Evolutionary conservation across 2,329 filamentous ascomycete species (phyloP).

Genomic region (Metarhizium album): DNA sequence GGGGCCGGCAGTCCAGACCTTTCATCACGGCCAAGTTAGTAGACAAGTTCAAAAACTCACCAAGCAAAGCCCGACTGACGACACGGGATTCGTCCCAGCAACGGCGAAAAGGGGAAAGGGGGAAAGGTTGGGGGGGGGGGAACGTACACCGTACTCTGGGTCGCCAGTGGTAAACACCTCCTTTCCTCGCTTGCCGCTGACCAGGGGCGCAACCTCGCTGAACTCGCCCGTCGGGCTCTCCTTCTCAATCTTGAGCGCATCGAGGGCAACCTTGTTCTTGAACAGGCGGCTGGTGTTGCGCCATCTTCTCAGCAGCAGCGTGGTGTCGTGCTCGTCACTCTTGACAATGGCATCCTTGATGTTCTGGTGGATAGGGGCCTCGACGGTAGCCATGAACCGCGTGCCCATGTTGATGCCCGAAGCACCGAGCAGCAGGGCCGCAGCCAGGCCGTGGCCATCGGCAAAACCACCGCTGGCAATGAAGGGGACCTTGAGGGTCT

Average conservation of each 20-base stretch:
- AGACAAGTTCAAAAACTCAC: no score
- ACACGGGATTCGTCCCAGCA: neutral
- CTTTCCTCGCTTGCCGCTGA: conserved; percentile 82
- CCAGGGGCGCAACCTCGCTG: conserved; percentile 71
- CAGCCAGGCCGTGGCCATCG: conserved; percentile 85
- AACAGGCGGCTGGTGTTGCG: conserved; percentile 84
- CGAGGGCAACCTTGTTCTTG: conserved; percentile 76
- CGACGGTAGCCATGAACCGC: conserved; percentile 90
- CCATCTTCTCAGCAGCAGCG: conserved; percentile 81
- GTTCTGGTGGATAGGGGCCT: conserved; percentile 83
- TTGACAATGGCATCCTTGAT: conserved; percentile 90
- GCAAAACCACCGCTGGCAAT: conserved; percentile 95
- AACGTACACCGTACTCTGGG: conserved; percentile 73
- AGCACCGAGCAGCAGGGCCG: conserved; percentile 79
- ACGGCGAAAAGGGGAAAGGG: no score
- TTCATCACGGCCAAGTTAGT: conserved; percentile 11
- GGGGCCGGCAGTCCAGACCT: conserved; percentile 96
- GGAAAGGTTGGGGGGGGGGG: neutral
- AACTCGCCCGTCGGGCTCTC: conserved; percentile 82
- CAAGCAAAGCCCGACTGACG: no score
- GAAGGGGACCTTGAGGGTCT: conserved; percentile 77
- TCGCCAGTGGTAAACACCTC: conserved; percentile 92
- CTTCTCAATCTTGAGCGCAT: conserved; percentile 72
- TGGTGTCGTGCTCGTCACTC: conserved; percentile 82
- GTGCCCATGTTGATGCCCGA: conserved; percentile 98